phyloP scores from a whole-genome alignment of 768 basidiomycete genomes.

The Trametes punicea region DNA sequence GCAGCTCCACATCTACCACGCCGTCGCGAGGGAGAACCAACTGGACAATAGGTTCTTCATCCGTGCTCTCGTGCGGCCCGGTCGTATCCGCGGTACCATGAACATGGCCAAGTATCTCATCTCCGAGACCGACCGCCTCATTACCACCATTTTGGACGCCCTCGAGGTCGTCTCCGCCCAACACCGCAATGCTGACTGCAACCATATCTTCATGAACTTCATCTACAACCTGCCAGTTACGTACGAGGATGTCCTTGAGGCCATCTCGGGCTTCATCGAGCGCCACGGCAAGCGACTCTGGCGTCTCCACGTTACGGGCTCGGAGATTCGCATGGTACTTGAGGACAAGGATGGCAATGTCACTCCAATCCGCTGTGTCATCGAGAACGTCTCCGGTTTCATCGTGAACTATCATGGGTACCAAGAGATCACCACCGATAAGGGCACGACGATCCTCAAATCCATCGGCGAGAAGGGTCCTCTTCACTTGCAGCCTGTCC shows the following conservation, averaged over 20 bases:
- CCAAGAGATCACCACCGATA: conserved; percentile 96
- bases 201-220: conserved; percentile 99
- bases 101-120: conserved; percentile 97
- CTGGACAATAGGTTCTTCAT: conserved; percentile 99
- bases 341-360: conserved; percentile 95
- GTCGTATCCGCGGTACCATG: conserved; percentile 88
- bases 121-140: conserved; percentile 95
- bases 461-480: conserved; percentile 98
- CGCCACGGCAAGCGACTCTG: conserved; percentile 97
- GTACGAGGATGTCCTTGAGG: conserved; percentile 95
- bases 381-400: conserved; percentile 98
- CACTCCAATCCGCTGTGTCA: conserved; percentile 94
- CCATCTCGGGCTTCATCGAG: conserved; percentile 98
- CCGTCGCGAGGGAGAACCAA: conserved; percentile 91
- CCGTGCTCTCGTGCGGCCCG: conserved; percentile 93
- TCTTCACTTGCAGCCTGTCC: conserved; percentile 92
- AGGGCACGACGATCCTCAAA: conserved; percentile 92
- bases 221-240: conserved; percentile 94
- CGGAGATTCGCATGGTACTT: conserved; percentile 92
- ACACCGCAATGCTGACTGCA: conserved; percentile 91
- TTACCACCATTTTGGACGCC: conserved; percentile 90
- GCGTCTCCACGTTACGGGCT: conserved; percentile 96
- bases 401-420: conserved; percentile 98
- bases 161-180: conserved; percentile 91
- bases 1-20: conserved; percentile 98